Base-by-base conservation (phyloP, 164 flowering plant genomes). In the Stephania cephalantha region DNA sequence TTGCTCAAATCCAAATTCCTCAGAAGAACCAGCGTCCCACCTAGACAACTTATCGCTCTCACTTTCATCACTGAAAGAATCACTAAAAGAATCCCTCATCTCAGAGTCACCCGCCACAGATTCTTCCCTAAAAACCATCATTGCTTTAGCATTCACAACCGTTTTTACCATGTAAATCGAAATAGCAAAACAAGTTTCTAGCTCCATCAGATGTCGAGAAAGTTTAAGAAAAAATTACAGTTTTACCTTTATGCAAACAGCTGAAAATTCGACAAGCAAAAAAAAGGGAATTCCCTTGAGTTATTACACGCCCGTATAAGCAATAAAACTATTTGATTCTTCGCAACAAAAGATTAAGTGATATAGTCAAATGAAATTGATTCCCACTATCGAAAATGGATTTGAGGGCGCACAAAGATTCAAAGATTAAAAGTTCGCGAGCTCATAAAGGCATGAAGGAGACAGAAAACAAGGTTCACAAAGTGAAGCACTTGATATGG, bases 1-100 rank as follows among this genome's bases (percentile, higher is more conserved):
- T 78, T 86, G 91, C 52, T 93, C 97, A 11, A 75, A 83, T 15
- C 85, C 85, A 44, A 87, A 88, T 42, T 90, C 95, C 74, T 89
- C 93, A 7, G 91, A 87, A 0, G 93, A 92, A 72, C 83, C 81
- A 65, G 88, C 93, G 68, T 88, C 97, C 89, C 85, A 88, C 82
- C 95, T 88, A 82, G 86, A 93, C 29, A 79, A 30, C 82, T 93
- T 93, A 48, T 94, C 97, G 44, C 87, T 88, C 81, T 91, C 97
- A 63, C 94, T 88, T 77, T 89, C 99, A 30, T 90, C 94, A 25
- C 98, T 90, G 70, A 81, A 87, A 1, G 90, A 88, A 78, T 95
- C 96, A 67, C 96, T 93, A 70, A 75, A 86, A 0, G 90, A 90
- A 82, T 88, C 95, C 85, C 91, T 88, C 7, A 82, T 86, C 79